Conservation (phyloP, 331 rosid species). For the Erythrophleum ivorense region DNA sequence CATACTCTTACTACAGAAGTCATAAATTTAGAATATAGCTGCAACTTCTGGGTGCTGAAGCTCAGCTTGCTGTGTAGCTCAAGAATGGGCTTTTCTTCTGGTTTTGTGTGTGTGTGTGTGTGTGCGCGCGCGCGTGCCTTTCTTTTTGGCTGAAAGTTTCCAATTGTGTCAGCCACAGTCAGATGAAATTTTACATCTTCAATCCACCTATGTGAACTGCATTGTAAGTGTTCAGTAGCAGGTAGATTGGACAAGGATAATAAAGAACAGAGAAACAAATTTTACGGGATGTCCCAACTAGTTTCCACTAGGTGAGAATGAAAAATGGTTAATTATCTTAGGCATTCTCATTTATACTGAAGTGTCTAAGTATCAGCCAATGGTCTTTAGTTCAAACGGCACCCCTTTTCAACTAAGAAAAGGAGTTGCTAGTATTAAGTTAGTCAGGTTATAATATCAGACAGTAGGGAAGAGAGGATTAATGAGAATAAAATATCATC, state of each 20-base stretch:
- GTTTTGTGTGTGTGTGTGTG: not conserved
- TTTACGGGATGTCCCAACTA: conserved; percentile 14
- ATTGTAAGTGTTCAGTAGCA: not conserved
- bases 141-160: conserved; percentile 13
- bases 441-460: not conserved
- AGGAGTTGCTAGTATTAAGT: not conserved
- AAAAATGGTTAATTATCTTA: conserved; percentile 22
- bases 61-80: not conserved
- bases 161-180: not conserved
- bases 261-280: conserved; percentile 16
- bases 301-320: conserved; percentile 8
- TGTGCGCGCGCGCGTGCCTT: too few relatives aligned
- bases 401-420: not conserved
- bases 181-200: conserved; percentile 18
- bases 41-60: not conserved
- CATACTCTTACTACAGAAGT: not conserved
- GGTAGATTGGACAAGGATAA: conserved; percentile 15
- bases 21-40: not conserved
- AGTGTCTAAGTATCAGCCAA: not conserved
- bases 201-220: conserved; percentile 15
- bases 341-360: conserved; percentile 2
- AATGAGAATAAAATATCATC: too few relatives aligned
- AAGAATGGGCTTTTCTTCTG: not conserved
- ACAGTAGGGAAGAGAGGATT: too few relatives aligned
- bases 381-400: not conserved